Evolutionary conservation across 257 asterid species (phyloP).

Genomic region (Fraxinus americana): DNA sequence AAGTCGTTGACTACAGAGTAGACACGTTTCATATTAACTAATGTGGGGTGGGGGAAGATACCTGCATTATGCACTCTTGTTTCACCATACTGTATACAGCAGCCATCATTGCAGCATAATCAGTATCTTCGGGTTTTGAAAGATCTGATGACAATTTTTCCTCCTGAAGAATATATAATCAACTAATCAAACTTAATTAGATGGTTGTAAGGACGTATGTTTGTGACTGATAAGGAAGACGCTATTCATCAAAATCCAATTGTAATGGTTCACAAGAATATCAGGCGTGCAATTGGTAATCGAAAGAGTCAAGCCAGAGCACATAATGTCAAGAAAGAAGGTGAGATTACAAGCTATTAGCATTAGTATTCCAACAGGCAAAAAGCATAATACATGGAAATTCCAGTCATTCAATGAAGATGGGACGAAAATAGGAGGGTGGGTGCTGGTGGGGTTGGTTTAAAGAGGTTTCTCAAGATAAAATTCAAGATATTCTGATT

Average conservation of each 20-base stretch:
- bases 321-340: not conserved
- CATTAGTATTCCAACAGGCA: not conserved
- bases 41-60: constrained; percentile 15
- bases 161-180: constrained; percentile 34
- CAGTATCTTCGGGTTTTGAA: constrained; percentile 44
- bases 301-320: not conserved
- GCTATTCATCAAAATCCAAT: not conserved
- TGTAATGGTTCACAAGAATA: no score
- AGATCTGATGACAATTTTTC: constrained; percentile 26
- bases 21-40: not conserved
- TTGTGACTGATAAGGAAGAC: not conserved
- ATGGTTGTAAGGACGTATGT: not conserved
- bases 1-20: not conserved
- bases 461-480: not conserved
- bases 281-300: not conserved
- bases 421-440: not conserved
- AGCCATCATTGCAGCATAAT: constrained; percentile 68
- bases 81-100: constrained; percentile 63
- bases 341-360: not conserved
- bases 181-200: not conserved
- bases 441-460: not conserved
- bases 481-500: not conserved
- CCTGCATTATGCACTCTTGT: constrained; percentile 90
- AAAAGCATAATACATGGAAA: not conserved
- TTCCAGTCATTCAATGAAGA: no score